Conservation (phyloP, 1,139 yeast genomes). For the Suhomyces ambrosiae region DNA sequence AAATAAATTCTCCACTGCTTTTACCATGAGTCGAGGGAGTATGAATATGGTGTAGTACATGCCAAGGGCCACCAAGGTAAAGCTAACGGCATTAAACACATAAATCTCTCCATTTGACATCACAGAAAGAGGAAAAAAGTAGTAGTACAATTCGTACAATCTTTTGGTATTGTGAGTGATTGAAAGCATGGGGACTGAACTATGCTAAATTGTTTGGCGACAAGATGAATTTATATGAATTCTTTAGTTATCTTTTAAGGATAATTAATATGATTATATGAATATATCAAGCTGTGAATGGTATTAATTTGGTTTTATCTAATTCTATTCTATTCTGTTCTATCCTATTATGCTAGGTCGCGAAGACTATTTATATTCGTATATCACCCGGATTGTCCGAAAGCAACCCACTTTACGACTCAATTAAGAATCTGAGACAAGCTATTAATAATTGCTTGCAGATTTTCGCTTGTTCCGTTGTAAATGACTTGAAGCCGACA, state of each 20-base stretch:
- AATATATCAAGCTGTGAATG: no score
- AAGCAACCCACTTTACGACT: background rate
- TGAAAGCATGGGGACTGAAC: constrained; percentile 6
- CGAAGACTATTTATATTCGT: background rate
- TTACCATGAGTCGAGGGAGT: constrained; percentile 20
- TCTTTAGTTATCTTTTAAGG: no score
- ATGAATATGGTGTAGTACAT: constrained; percentile 21
- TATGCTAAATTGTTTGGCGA: no score
- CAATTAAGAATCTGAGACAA: constrained; percentile 2
- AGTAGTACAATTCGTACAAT: constrained; percentile 28
- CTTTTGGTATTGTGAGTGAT: constrained; percentile 11
- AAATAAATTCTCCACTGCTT: constrained; percentile 18
- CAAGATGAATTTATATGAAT: no score
- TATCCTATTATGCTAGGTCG: background rate
- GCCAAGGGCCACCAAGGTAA: constrained; percentile 19
- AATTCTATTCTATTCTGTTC: no score
- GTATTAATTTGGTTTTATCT: no score
- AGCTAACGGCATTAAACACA: constrained; percentile 22
- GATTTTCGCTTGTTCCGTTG: background rate
- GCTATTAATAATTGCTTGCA: constrained; percentile 3
- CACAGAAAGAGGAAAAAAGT: constrained; percentile 33
- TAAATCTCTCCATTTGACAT: constrained; percentile 27
- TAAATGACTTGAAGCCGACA: background rate
- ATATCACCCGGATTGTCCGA: background rate
- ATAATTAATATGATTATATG: no score